A percentile compares a stretch with the other conserved stretches of the same genome.
Conservation (phyloP, 75 land plant species). For the Picea glauca region DNA sequence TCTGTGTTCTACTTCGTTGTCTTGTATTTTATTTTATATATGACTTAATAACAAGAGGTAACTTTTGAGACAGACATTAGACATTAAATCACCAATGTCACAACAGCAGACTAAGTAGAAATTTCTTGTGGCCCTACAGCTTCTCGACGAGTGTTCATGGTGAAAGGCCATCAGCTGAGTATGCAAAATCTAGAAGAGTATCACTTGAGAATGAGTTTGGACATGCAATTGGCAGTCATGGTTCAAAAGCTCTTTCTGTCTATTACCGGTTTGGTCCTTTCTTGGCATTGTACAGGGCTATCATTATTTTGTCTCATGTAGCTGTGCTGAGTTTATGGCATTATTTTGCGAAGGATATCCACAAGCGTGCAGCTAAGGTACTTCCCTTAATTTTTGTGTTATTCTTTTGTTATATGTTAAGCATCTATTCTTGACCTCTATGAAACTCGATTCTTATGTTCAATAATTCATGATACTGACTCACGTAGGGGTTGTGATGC, state of each 20-base stretch:
- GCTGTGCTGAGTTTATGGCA: conserved; percentile 75
- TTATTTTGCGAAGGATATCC: conserved; percentile 60
- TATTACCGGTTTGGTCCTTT: conserved; percentile 74
- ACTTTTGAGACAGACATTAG: not conserved
- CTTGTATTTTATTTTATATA: conserved; percentile 1
- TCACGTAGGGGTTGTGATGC: not conserved
- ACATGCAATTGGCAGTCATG: conserved; percentile 41
- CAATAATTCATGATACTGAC: not conserved
- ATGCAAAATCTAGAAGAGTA: conserved; percentile 62
- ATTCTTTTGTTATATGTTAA: not conserved
- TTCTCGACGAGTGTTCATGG: conserved; percentile 56
- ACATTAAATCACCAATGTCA: not conserved
- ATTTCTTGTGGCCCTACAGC: not conserved
- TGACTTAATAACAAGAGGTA: not conserved
- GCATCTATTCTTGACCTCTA: not conserved
- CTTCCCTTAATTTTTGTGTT: not conserved
- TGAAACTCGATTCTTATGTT: not conserved
- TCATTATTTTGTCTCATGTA: conserved; percentile 71
- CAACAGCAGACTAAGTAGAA: not conserved
- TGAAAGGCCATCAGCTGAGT: conserved; percentile 60
- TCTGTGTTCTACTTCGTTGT: not conserved
- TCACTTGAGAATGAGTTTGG: conserved; percentile 65
- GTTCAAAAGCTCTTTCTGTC: conserved; percentile 44
- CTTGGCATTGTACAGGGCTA: conserved; percentile 83
- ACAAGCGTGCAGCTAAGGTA: conserved; percentile 78